A percentile compares a stretch with the other conserved stretches of the same genome.
Evolutionary conservation across 768 basidiomycete genomes (phyloP).

Genomic region (Amylocystis lapponica): DNA sequence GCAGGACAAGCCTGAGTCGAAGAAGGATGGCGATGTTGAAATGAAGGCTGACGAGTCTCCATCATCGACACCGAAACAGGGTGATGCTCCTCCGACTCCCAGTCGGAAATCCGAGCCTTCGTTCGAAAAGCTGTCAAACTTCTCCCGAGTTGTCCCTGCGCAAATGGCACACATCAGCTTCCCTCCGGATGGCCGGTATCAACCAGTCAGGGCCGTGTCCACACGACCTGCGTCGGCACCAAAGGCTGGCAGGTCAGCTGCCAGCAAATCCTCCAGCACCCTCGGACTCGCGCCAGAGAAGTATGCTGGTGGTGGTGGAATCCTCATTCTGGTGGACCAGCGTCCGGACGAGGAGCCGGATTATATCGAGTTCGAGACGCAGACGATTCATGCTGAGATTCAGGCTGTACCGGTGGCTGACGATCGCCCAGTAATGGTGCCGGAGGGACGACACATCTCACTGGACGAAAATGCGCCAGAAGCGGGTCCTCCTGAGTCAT

Average conservation of each 20-base stretch:
- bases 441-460: conserved; percentile 43
- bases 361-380: conserved; percentile 56
- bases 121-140: conserved; percentile 75
- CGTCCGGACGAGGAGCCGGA: conserved; percentile 67
- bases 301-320: conserved; percentile 79
- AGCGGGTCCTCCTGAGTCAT: conserved; percentile 69
- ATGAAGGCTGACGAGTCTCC: conserved; percentile 64
- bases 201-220: conserved; percentile 81
- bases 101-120: conserved; percentile 73
- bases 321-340: conserved; percentile 75
- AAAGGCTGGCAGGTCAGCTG: conserved; percentile 22
- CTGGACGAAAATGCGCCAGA: conserved; percentile 69
- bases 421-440: conserved; percentile 20
- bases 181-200: conserved; percentile 72
- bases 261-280: conserved; percentile 11
- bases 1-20: conserved; percentile 48
- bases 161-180: conserved; percentile 86
- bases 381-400: conserved; percentile 17
- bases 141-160: conserved; percentile 87
- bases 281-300: conserved; percentile 44
- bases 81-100: conserved; percentile 37
- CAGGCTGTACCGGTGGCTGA: conserved; percentile 27
- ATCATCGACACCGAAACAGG: conserved; percentile 16
- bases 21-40: conserved; percentile 64
- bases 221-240: conserved; percentile 22